These are phyloP conservation scores for Neurospora intermedia DNA, from an alignment of 495 filamentous ascomycete genomes.

Conservation along the genomic window DNA sequence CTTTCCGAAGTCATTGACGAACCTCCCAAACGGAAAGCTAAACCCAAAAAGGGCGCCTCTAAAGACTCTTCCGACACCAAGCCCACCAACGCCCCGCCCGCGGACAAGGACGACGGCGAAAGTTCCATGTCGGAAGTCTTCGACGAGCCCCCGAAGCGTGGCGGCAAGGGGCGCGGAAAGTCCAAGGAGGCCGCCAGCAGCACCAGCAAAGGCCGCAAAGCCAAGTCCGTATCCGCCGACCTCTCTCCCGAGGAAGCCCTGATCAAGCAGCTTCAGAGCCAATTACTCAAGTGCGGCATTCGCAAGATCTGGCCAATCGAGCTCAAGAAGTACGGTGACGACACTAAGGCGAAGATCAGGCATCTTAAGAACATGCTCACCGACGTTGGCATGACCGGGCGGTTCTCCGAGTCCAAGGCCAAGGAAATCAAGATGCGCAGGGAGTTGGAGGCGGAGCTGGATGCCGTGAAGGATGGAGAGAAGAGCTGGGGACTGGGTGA, in stretches of 20 bases:
- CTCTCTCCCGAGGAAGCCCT: conserved; percentile 59
- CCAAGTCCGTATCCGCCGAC: conserved; percentile 30
- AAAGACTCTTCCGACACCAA: neutral
- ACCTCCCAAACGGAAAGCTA: conserved; percentile 40
- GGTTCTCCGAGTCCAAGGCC: conserved; percentile 76
- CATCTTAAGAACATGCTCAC: conserved; percentile 69
- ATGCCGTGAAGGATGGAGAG: conserved; percentile 67
- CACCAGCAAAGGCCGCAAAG: conserved; percentile 11
- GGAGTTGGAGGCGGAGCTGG: conserved; percentile 73
- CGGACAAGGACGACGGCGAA: conserved; percentile 41
- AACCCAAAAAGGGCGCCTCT: neutral
- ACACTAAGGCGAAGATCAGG: conserved; percentile 64
- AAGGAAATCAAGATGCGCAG: conserved; percentile 72
- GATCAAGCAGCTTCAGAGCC: conserved; percentile 83
- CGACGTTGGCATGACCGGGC: conserved; percentile 76
- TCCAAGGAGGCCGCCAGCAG: conserved; percentile 8
- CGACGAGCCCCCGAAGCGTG: conserved; percentile 44
- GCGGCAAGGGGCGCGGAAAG: conserved; percentile 16
- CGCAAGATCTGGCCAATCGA: conserved; percentile 86
- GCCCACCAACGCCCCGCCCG: conserved; percentile 7
- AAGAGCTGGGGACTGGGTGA: conserved; percentile 58
- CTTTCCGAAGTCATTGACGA: conserved; percentile 70
- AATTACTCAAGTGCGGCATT: conserved; percentile 84
- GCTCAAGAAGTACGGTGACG: conserved; percentile 59
- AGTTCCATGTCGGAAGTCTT: conserved; percentile 73